These are phyloP conservation scores for Trichoderma parareesei DNA, from an alignment of 495 filamentous ascomycete species.

Conservation along the genomic window DNA sequence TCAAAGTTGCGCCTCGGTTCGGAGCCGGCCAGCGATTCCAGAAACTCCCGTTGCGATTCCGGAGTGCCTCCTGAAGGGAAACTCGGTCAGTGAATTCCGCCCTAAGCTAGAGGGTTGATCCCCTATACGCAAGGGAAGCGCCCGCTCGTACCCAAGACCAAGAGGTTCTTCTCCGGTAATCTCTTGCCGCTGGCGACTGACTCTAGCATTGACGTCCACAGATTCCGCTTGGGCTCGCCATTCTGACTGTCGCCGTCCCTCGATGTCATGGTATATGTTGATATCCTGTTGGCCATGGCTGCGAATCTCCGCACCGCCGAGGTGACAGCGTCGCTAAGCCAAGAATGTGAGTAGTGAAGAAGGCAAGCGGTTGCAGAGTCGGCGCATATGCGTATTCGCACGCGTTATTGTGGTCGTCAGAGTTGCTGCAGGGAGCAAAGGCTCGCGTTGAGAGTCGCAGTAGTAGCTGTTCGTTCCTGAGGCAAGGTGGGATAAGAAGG, in stretches of 20 bases:
- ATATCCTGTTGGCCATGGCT: constrained; percentile 38
- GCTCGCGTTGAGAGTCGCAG: not conserved
- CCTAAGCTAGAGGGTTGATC: constrained; percentile 12
- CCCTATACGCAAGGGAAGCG: constrained; percentile 11
- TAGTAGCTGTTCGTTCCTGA: not conserved
- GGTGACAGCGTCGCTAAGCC: not conserved
- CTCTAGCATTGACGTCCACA: constrained; percentile 93
- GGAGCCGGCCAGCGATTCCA: constrained; percentile 68
- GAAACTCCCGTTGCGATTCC: constrained; percentile 81
- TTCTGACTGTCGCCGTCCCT: constrained; percentile 40
- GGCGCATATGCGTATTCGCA: not conserved
- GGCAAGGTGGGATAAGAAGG: not conserved
- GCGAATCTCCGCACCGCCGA: not conserved
- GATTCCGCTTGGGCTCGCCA: constrained; percentile 75
- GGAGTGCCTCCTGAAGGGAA: constrained; percentile 64
- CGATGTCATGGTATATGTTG: constrained; percentile 43
- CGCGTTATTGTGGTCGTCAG: not conserved
- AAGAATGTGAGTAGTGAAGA: not conserved
- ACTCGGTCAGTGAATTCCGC: constrained; percentile 18
- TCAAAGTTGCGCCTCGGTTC: constrained; percentile 48
- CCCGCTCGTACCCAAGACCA: constrained; percentile 63
- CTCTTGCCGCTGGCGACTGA: constrained; percentile 82
- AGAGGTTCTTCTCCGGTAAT: constrained; percentile 83
- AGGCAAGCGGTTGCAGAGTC: not conserved
- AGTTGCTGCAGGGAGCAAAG: not conserved